These are phyloP conservation scores for Umbilicus rupestris DNA, from an alignment of 164 flowering plant species.

Conservation along the genomic window DNA sequence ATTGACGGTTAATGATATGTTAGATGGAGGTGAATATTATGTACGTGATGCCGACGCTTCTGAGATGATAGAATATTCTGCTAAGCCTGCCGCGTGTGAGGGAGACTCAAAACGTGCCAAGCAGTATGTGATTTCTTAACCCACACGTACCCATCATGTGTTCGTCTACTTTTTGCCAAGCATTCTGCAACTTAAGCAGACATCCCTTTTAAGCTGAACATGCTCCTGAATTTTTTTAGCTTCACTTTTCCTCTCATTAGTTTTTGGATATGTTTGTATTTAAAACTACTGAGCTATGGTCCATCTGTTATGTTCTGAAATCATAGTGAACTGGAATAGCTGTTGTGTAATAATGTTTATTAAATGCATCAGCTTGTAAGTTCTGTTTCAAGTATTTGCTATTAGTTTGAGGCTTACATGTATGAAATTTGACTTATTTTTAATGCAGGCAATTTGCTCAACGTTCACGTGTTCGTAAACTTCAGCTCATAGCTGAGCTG, in stretches of 20 bases:
- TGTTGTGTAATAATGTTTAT: no score
- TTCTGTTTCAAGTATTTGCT: no score
- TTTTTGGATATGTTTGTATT: no score
- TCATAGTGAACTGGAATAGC: no score
- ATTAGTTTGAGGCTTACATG: no score
- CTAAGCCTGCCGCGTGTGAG: slow-evolving; percentile 48
- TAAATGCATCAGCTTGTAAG: no score
- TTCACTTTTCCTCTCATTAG: no score
- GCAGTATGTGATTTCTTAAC: slow-evolving; percentile 42
- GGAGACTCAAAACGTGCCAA: slow-evolving; percentile 74
- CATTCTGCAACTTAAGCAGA: background rate
- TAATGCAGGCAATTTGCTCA: slow-evolving; percentile 87
- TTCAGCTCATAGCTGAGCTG: slow-evolving; percentile 93
- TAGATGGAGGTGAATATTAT: slow-evolving; percentile 25
- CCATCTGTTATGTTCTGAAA: slow-evolving; percentile 6
- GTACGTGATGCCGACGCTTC: slow-evolving; percentile 31
- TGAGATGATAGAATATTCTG: slow-evolving; percentile 45
- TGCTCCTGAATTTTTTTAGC: no score
- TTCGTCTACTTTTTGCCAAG: background rate
- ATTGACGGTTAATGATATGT: slow-evolving; percentile 31
- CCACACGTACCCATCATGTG: background rate
- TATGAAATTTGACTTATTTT: no score
- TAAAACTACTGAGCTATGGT: no score
- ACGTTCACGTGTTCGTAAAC: slow-evolving; percentile 89
- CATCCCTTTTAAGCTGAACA: no score